Evolutionary conservation across 2,329 filamentous ascomycete species (phyloP), one percentile per base, ranked within the genome.

Genomic region (Penicillium paneum): DNA sequence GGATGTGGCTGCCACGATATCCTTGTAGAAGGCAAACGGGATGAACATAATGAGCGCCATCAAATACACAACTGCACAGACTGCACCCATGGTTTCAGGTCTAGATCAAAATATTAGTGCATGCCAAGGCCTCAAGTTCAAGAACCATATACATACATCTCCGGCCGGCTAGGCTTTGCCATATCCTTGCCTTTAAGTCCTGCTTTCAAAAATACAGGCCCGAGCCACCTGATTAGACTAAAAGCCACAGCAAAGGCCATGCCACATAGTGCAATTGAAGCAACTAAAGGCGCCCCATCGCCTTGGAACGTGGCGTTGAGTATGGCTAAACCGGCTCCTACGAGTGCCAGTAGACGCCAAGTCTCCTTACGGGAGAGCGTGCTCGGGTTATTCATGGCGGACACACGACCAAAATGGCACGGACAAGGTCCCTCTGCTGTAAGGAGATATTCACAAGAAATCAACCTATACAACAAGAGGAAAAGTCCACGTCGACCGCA

Each of bases 11-110:
- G 91, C 90, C 26, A 97, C 92, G 62, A 99, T 95, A 71, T 97
- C 93, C 76, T 97, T 96, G 79, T 97, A 97, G 74, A 99, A 97
- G 1, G 92, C 90, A 74, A 97, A 96, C 0, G 94, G 94, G 55
- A 97, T 91, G 72, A 99, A 99, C 59, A 91, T 78, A 63, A 97
- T 95, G 62, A 97, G 82, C 46, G 86, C 83, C 61, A 99, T 81
- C 40, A 99, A 81, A 75, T 97, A 97, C 26, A 97, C 91, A 62
- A 94, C 84, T 8, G 93, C 94, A 70, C 90, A 95, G 26, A 99
- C 83, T 54, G 91, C 90, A 29, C 94, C 94, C 92, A 99, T 97
- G 63, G 90, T 93, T 75, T 99, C 94, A 21, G 94, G 94, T 66
- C 85, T 88, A 59, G 26, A 41, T 28, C 13, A 12, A 49, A 48